phyloP scores from a whole-genome alignment of 441 rosid species.

The Manihot esculenta region DNA sequence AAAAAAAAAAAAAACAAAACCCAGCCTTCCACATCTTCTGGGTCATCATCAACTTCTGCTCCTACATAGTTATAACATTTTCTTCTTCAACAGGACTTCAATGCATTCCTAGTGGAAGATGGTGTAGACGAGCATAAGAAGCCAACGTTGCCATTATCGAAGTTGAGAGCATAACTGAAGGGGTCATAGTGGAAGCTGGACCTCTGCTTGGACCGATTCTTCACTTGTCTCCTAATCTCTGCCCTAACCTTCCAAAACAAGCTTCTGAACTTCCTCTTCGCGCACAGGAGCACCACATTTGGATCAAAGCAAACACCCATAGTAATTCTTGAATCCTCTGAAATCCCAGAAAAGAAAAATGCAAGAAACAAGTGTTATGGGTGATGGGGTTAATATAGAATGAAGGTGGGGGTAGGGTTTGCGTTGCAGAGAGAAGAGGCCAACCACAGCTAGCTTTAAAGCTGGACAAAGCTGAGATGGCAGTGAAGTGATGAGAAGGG shows the following conservation, averaged over 20 bases:
- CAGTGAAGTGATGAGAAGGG: not conserved
- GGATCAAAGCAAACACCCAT: constrained; percentile 44
- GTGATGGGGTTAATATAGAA: not conserved
- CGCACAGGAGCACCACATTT: constrained; percentile 28
- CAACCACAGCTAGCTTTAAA: not conserved
- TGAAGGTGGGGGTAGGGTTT: not conserved
- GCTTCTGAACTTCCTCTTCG: constrained; percentile 47
- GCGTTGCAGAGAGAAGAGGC: not conserved
- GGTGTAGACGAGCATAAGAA: constrained; percentile 42
- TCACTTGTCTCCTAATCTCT: constrained; percentile 38
- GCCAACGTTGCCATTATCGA: constrained; percentile 56
- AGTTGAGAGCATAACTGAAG: constrained; percentile 60
- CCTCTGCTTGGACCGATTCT: constrained; percentile 31
- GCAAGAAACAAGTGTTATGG: not conserved
- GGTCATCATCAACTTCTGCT: not conserved
- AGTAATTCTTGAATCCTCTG: not conserved
- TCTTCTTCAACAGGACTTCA: not conserved
- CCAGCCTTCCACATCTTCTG: not conserved
- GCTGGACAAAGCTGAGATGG: not conserved
- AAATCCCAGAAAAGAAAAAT: not conserved
- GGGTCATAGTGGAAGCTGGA: constrained; percentile 56
- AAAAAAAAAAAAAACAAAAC: not conserved
- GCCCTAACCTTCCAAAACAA: constrained; percentile 54
- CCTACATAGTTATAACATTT: not conserved
- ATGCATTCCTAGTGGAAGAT: too few relatives aligned